Base-by-base conservation (phyloP, 2,329 filamentous ascomycete genomes). In the Diaporthe sp. region DNA sequence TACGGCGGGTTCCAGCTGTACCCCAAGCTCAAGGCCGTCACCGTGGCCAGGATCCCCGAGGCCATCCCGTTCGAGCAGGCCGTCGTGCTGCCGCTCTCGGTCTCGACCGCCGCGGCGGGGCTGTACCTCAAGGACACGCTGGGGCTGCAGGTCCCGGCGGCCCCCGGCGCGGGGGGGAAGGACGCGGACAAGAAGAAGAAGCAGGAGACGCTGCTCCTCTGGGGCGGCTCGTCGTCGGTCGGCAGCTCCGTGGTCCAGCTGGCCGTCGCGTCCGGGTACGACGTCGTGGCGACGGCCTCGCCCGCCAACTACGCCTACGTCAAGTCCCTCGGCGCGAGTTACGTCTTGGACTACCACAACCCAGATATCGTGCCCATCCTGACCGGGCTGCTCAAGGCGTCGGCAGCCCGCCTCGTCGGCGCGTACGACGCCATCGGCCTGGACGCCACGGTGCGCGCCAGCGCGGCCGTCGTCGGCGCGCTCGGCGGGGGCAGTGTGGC, bases 221-320 rank as follows among this genome's bases (percentile, higher is more conserved):
- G 86, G 85, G 87, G 88, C 51, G 89, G 87, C 6, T 85, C 86
- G 2, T 84, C 84, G 6, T 83, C 81, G 44, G 86, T 88, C 4
- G 87, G 87, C 6, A 82, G 82, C 76, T 85, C 83, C 57, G 85
- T 84, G 6, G 83, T 87, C 17, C 86, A 88, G 76, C 82, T 88
- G 20, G 76, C 83, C 51, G 63, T 70, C 12, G 76, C 76, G 61
- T 53, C 76, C 4, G 77, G 76, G 39, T 76, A 77, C 42, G 65
- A 55, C 39, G 76, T 78, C 20, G 71, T 76, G 44, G 65, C 75
- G 22, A 76, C 75, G 17, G 75, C 75, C 17, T 70, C 61, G 44
- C 71, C 75, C 22, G 28, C 71, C 20, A 76, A 76, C 57, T 76
- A 74, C 22, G 57, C 2, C 47, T 76, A 74, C 47, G 72, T 73